Evolutionary conservation across 2,329 filamentous ascomycete species (phyloP), one percentile per base, ranked within the genome.

Genomic region (Alternaria burnsii): DNA sequence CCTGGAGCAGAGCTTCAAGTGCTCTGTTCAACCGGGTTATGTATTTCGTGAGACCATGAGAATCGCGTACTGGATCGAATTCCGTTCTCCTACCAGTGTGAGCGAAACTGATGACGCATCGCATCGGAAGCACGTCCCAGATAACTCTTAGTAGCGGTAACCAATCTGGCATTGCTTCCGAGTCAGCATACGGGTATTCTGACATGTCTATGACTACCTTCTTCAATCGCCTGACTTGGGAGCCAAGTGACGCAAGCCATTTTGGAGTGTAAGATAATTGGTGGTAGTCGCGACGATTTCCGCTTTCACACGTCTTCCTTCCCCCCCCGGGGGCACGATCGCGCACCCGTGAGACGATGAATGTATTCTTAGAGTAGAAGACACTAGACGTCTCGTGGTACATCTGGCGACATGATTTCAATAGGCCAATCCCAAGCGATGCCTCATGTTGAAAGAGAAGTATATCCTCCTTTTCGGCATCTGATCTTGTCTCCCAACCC

Each of bases 191-290:
- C 1, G 12, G 1, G 14, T 1, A 16, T 14, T 0, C 34, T 36
- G 28, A 18, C 28, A 40, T 24, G 30, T 54, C 52, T 18, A 54
- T 54, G 10, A 54, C 14, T 16, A 54, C 8, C 28, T 54, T 38
- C 22, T 0, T 54, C 24, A 54, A 14, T 7, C 14, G 30, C 4
- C 14, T n/a, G 2, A 28, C 10, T 5, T 46, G 41, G n/a, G 16
- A 46, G 32, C 41, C 52, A 36, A 54, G 52, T 10, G 8, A 41
- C 1, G n/a, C 3, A 1, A 54, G 28, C 30, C 41, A 46, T 0
- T 36, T 14, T 12, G 30, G 52, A 16, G 34, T 36, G 24, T 52
- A 44, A 0, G n/a, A 36, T 30, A 46, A 10, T 11, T 46, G 52
- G 30, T 46, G 16, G 42, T 46, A 54, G 2, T 3, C 18, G 2